Percentiles rank a stretch among this genome's conserved stretches.
Conservation (phyloP, 2,329 filamentous ascomycete genomes). For the Hymenoscyphus salicellus region DNA sequence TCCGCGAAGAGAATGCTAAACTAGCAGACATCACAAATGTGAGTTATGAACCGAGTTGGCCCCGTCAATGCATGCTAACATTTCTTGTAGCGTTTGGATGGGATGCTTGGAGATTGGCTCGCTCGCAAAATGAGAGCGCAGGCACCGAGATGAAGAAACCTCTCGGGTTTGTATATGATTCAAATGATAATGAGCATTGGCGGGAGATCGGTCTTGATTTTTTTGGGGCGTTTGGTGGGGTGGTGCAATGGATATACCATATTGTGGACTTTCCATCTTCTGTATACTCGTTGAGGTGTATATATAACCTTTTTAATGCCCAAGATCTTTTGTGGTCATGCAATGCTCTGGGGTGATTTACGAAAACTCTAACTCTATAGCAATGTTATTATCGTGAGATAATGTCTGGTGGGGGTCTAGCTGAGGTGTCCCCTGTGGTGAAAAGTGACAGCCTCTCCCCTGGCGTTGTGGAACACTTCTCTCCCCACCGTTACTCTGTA, state of each 20-base stretch:
- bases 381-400: not conserved
- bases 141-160: slow-evolving; percentile 25
- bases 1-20: slow-evolving; percentile 81
- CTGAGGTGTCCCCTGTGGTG: not conserved
- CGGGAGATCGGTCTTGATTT: slow-evolving; percentile 15
- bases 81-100: slow-evolving; percentile 67
- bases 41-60: slow-evolving; percentile 37
- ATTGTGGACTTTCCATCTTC: slow-evolving; percentile 13
- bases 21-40: slow-evolving; percentile 81
- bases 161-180: slow-evolving; percentile 30
- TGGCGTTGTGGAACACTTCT: too few species aligned
- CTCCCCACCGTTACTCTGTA: too few species aligned
- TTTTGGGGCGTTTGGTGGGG: slow-evolving; percentile 14
- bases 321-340: not conserved
- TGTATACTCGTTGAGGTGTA: slow-evolving; percentile 10
- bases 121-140: slow-evolving; percentile 61
- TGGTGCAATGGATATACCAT: slow-evolving; percentile 23
- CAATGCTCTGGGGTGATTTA: not conserved
- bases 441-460: not conserved
- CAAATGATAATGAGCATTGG: slow-evolving; percentile 26
- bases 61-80: slow-evolving; percentile 17
- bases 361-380: not conserved
- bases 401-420: not conserved
- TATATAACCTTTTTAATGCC: not conserved
- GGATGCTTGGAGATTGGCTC: slow-evolving; percentile 80